Evolutionary conservation across 1,284 basidiomycete species (phyloP), one percentile per base, ranked within the genome.

Genomic region (Sanghuangporus sanghuang): DNA sequence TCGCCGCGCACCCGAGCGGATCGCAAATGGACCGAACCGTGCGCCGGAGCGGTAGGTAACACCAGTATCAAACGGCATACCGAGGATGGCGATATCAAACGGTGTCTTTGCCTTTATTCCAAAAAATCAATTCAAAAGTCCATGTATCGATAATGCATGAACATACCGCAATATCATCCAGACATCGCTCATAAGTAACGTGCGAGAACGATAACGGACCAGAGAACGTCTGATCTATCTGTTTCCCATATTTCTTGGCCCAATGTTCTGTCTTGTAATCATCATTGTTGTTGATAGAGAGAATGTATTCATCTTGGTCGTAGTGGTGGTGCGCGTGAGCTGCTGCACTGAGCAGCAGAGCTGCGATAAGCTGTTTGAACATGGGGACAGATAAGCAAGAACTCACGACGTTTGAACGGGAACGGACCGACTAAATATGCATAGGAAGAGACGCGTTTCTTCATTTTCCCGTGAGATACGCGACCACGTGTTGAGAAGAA

Each of bases 61-160:
- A 1, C 78, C 82, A 3, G 90, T 92, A 69, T 93, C 92, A 70
- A 93, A 92, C 0, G 91, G 92, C 77, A 92, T 85, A 6, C 92
- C 92, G 7, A 93, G 74, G 49, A 94, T 73, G 1, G 89, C 90
- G 63, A 93, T 84, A 71, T 92, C 90, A 70, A 90, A 91, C 4
- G 72, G 64, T 5, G 70, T 71, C 44, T 49, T 57, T 35, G 35
- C 42, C 39, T 48, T 48, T 11, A 36, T 14, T 16, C n/a, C 27
- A 32, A 54, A 12, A 42, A 12, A 11, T 52, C 12, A 40, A n/a
- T 23, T 4, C 23, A 21, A 42, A 42, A n/a, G 5, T 27, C 12
- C 12, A 40, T 6, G 18, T 6, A 11, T 8, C 18, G 23, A 2
- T 32, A n/a, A 44, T 8, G 7, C 40, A n/a, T 12, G 3, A 39